These are phyloP conservation scores for Barnettozyma californica DNA, from an alignment of 805 yeast species.

Conservation along the genomic window DNA sequence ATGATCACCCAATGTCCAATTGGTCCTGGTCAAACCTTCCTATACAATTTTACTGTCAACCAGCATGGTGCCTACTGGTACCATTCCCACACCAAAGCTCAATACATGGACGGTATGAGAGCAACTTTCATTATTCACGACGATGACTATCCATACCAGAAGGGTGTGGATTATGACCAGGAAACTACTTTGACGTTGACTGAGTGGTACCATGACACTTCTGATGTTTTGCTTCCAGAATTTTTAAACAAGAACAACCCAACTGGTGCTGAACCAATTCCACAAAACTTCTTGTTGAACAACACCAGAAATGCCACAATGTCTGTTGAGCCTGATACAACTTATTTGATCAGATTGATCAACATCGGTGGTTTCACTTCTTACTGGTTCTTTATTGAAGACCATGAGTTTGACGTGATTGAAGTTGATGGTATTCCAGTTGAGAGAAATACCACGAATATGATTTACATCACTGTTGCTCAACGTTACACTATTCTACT, in stretches of 20 bases:
- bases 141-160: constrained; percentile 48
- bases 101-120: constrained; percentile 42
- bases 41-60: constrained; percentile 37
- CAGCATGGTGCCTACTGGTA: constrained; percentile 53
- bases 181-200: constrained; percentile 63
- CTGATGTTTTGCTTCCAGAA: constrained; percentile 41
- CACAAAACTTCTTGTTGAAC: constrained; percentile 72
- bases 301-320: constrained; percentile 75
- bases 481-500: constrained; percentile 85
- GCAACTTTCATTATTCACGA: constrained; percentile 59
- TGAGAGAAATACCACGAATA: constrained; percentile 63
- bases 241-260: constrained; percentile 81
- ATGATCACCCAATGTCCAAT: constrained; percentile 46
- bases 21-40: constrained; percentile 35
- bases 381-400: constrained; percentile 84
- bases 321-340: constrained; percentile 76
- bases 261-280: constrained; percentile 98
- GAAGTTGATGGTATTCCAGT: constrained; percentile 90
- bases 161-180: constrained; percentile 60
- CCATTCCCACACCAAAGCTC: constrained; percentile 45
- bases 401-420: constrained; percentile 77
- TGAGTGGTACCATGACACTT: constrained; percentile 81
- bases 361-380: constrained; percentile 92
- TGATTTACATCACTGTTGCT: constrained; percentile 80
- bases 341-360: constrained; percentile 74